These are phyloP conservation scores for Teratosphaeria epicoccoides DNA, from an alignment of 2,329 filamentous ascomycete genomes.

Conservation along the genomic window DNA sequence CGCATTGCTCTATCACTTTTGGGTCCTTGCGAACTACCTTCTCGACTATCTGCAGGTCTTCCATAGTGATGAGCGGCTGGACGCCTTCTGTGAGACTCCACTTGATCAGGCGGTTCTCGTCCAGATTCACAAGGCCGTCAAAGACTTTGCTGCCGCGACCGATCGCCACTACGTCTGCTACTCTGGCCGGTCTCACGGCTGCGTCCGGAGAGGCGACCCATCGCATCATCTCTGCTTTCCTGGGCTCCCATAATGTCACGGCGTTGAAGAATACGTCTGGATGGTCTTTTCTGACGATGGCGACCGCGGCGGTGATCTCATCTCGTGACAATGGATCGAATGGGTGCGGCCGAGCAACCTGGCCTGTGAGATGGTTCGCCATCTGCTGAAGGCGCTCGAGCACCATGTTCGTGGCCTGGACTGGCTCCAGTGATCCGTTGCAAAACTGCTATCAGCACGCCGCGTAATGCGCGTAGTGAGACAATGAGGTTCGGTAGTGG, in stretches of 20 bases:
- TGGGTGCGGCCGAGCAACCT: conserved; percentile 51
- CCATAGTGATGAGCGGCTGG: conserved; percentile 86
- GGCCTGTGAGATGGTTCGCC: conserved; percentile 50
- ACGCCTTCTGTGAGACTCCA: conserved; percentile 69
- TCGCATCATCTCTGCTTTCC: conserved; percentile 70
- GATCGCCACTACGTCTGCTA: conserved; percentile 77
- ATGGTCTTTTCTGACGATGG: conserved; percentile 58
- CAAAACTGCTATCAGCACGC: too few relatives aligned
- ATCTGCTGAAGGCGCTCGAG: conserved; percentile 31
- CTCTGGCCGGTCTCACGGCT: conserved; percentile 52
- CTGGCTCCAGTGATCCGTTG: neutral
- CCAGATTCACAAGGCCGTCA: conserved; percentile 70
- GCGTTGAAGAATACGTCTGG: conserved; percentile 73
- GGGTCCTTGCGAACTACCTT: conserved; percentile 63
- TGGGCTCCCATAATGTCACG: conserved; percentile 72
- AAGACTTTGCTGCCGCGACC: conserved; percentile 67
- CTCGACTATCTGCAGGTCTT: conserved; percentile 76
- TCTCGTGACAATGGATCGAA: conserved; percentile 63
- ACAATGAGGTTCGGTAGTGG: too few relatives aligned
- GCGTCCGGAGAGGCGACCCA: conserved; percentile 61
- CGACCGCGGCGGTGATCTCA: conserved; percentile 64
- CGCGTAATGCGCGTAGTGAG: neutral
- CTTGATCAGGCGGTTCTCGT: conserved; percentile 52
- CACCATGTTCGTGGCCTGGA: conserved; percentile 15
- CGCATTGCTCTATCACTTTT: conserved; percentile 83